phyloP scores from a whole-genome alignment of 2,329 filamentous ascomycete species.

The Knoxdaviesia proteae region DNA sequence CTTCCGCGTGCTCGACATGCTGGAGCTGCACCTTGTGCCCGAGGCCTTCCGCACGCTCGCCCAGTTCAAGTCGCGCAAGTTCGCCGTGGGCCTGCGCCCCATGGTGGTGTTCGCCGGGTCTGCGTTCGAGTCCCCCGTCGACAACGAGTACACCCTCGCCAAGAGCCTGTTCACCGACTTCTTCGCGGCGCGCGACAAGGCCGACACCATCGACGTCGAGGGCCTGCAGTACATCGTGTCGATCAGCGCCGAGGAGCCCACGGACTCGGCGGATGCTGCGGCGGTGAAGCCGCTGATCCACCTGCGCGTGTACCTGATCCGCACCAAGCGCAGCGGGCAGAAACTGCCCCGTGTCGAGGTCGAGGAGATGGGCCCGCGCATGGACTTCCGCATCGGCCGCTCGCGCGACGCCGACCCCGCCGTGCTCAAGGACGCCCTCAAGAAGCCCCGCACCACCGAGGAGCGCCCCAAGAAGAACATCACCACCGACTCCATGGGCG shows the following conservation, averaged over 20 bases:
- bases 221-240: conserved; percentile 81
- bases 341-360: conserved; percentile 78
- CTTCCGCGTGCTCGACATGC: conserved; percentile 81
- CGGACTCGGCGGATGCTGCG: conserved; percentile 16
- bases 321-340: conserved; percentile 70
- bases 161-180: conserved; percentile 80
- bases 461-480: conserved; percentile 93
- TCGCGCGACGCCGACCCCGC: conserved; percentile 56
- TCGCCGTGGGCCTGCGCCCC: conserved; percentile 66
- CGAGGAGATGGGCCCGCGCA: conserved; percentile 84
- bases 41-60: conserved; percentile 47
- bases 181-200: conserved; percentile 60
- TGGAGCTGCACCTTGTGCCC: conserved; percentile 68
- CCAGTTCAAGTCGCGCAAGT: conserved; percentile 59
- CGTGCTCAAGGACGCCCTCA: conserved; percentile 76
- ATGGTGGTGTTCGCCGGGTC: conserved; percentile 82
- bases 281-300: conserved; percentile 35
- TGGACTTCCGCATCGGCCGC: conserved; percentile 77
- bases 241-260: conserved; percentile 50
- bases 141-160: conserved; percentile 62
- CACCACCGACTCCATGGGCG: conserved; percentile 72
- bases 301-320: conserved; percentile 67
- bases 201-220: conserved; percentile 77
- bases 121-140: conserved; percentile 63
- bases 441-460: conserved; percentile 55